Evolutionary conservation across 768 basidiomycete genomes (phyloP).

Genomic region (Leucosporidium creatinivorum): DNA sequence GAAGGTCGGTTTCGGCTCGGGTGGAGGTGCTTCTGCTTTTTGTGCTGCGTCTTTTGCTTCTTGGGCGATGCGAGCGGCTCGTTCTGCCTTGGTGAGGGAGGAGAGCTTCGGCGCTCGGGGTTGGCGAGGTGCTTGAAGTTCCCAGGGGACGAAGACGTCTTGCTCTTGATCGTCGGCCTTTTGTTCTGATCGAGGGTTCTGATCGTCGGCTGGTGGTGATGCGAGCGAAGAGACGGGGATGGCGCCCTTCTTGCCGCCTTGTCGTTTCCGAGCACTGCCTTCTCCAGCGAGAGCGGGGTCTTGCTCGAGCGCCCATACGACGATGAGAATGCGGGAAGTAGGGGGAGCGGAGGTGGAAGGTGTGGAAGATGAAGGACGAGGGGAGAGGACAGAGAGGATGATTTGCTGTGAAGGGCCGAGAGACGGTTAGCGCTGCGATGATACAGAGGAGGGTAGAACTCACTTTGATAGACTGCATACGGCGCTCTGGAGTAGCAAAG

Average conservation of each 20-base stretch:
- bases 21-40: constrained; percentile 11
- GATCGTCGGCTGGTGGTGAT: background rate
- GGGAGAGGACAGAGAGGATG: constrained; percentile 33
- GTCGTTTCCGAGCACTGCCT: constrained; percentile 18
- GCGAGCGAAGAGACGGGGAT: constrained; percentile 1
- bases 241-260: constrained; percentile 19
- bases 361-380: constrained; percentile 50
- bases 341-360: constrained; percentile 46
- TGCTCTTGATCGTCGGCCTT: constrained; percentile 46
- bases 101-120: background rate
- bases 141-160: constrained; percentile 90
- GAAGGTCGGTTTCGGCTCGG: constrained; percentile 49
- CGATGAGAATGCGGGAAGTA: constrained; percentile 61
- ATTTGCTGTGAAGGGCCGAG: constrained; percentile 21
- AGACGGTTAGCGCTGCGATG: background rate
- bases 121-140: constrained; percentile 38
- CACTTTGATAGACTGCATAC: constrained; percentile 68
- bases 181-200: background rate
- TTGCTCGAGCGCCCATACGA: constrained; percentile 97
- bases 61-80: background rate
- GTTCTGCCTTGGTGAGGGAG: background rate
- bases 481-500: constrained; percentile 68
- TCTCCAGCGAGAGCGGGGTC: constrained; percentile 44
- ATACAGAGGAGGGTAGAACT: background rate
- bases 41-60: background rate